These are phyloP conservation scores for Coemansia javaensis DNA, from an alignment of 192 early-diverging fungal genomes.

Conservation along the genomic window DNA sequence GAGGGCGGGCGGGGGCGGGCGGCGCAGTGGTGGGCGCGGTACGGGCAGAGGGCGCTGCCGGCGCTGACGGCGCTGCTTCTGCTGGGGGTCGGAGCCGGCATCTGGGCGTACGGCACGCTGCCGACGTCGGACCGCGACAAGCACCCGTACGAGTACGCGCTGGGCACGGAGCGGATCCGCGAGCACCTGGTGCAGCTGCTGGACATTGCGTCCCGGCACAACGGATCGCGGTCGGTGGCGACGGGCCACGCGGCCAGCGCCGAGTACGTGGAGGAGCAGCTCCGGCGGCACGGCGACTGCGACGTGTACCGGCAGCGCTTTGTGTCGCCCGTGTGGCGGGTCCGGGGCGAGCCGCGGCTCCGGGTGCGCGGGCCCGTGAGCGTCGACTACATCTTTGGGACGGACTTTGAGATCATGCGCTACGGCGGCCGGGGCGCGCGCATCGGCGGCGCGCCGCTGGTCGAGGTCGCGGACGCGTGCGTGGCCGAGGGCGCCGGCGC, in stretches of 20 bases:
- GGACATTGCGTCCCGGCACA: slow-evolving; percentile 34
- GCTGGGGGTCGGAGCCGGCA: slow-evolving; percentile 27
- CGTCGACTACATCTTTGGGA: slow-evolving; percentile 29
- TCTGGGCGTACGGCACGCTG: slow-evolving; percentile 46
- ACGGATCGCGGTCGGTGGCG: slow-evolving; percentile 41
- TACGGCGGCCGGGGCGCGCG: slow-evolving; percentile 54
- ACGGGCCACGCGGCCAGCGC: slow-evolving; percentile 42
- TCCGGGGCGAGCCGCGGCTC: slow-evolving; percentile 7
- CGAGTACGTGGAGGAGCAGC: slow-evolving; percentile 30
- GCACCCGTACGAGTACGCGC: slow-evolving; percentile 42
- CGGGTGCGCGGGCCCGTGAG: slow-evolving; percentile 6
- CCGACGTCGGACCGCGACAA: slow-evolving; percentile 38
- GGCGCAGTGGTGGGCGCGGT: slow-evolving; percentile 18
- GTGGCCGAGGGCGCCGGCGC: slow-evolving; percentile 24
- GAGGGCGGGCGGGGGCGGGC: slow-evolving; percentile 1
- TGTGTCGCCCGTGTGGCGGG: slow-evolving; percentile 42
- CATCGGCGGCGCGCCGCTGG: slow-evolving; percentile 41
- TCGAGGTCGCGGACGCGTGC: slow-evolving; percentile 50
- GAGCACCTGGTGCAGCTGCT: slow-evolving; percentile 25
- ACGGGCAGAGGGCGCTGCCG: slow-evolving; percentile 24
- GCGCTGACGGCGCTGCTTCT: slow-evolving; percentile 30
- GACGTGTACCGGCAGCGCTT: slow-evolving; percentile 40
- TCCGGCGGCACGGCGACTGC: slow-evolving; percentile 21
- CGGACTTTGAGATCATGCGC: slow-evolving; percentile 51
- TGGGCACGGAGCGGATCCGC: slow-evolving; percentile 29